Percentiles rank a stretch among this genome's conserved stretches.
Conservation (phyloP, 306 rosid species). For the Castanea sativa region DNA sequence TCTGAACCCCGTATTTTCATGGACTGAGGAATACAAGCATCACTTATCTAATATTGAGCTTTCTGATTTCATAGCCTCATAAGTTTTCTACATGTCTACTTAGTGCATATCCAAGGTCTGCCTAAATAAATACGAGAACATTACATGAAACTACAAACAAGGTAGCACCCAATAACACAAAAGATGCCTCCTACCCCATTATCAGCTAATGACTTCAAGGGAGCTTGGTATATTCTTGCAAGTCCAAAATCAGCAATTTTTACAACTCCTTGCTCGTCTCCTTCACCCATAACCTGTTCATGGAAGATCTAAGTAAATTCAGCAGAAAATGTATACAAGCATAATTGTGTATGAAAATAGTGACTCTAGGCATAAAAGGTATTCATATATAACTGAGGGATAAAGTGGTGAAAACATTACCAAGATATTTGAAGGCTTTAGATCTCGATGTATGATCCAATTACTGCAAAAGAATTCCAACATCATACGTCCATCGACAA, state of each 20-base stretch:
- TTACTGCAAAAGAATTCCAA: conserved; percentile 54
- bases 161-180: conserved; percentile 5
- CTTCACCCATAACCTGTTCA: conserved; percentile 90
- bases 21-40: neutral
- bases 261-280: conserved; percentile 85
- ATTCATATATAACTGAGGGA: neutral
- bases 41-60: neutral
- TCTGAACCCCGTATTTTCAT: neutral
- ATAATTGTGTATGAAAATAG: conserved; percentile 6
- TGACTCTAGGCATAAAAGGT: neutral
- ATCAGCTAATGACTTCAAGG: conserved; percentile 71
- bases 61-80: neutral
- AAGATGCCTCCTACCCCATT: conserved; percentile 67
- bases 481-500: conserved; percentile 14
- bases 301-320: conserved; percentile 11
- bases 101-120: conserved; percentile 7
- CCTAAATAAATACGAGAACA: neutral
- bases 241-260: conserved; percentile 99
- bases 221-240: conserved; percentile 96
- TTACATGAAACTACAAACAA: conserved; percentile 9
- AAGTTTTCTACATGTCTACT: neutral
- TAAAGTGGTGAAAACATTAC: conserved; percentile 36
- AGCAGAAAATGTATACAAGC: conserved; percentile 2
- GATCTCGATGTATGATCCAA: conserved; percentile 94
- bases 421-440: conserved; percentile 97